Base-by-base conservation (phyloP, 371 early-diverging fungal species). In the Mortierella sp. region DNA sequence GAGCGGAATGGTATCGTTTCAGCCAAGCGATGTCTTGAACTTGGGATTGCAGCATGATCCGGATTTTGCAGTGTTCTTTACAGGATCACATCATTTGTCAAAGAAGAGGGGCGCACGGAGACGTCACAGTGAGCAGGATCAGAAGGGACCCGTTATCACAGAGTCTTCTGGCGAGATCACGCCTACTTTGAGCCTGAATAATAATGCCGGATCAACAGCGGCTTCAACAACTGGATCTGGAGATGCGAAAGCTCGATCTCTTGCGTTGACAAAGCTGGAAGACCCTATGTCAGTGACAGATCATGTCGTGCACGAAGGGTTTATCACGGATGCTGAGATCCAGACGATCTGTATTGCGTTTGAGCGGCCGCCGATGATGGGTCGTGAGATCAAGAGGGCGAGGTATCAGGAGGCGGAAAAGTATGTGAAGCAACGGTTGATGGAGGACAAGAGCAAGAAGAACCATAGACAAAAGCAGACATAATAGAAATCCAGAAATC, bases 31-130 rank as follows among this genome's bases (percentile, higher is more conserved):
- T 14, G 76, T 75, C n/a, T 51, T 86, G 15, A 72, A 84, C 43
- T 32, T 60, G 0, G 62, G 80, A 8, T 50, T 84, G 15, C 50
- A 60, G 4, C 78, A 82, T 15, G 80, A 85, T 7, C 64, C 86
- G 3, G 48, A 56, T 1, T 80, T 87, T 39, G 82, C 86, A 1
- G 37, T 75, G n/a, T 75, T 64, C 48, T 75, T 75, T 32, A 64
- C 64, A 34, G 67, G 59, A 46, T 73, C 73, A 2, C 24, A 59
- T 42, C 67, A 67, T 4, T 60, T 73, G 14, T 73, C 67, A 11
- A 57, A 37, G 15, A 61, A 27, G 32, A 56, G 73, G 27, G 49
- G 37, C 5, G 34, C 55, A 4, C 6, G 37, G 17, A 61, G 37
- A 21, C 56, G 42, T 12, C 31, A 30, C 8, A 17, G 12, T 9